Conservation (phyloP, 1,284 basidiomycete genomes). For the Sanghuangporus sanghuang region DNA sequence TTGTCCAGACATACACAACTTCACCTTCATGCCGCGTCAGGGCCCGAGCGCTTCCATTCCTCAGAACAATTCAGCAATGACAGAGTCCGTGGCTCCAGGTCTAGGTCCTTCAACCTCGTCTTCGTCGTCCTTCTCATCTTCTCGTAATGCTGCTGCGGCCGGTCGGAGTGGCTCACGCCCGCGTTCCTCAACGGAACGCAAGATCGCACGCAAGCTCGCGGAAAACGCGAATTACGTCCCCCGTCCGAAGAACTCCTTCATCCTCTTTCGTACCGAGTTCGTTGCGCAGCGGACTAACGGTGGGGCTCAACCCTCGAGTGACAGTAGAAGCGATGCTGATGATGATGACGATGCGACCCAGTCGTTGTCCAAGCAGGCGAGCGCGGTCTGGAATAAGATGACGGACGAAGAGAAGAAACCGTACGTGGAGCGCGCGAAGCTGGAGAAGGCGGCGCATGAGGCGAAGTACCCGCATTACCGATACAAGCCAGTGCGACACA, state of each 20-base stretch:
- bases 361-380: conserved; percentile 59
- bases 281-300: conserved; percentile 34
- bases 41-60: background rate
- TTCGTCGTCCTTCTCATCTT: too few species aligned
- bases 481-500: conserved; percentile 46
- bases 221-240: conserved; percentile 63
- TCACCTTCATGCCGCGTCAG: background rate
- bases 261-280: conserved; percentile 81
- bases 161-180: background rate
- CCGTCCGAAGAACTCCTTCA: conserved; percentile 84
- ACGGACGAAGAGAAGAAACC: conserved; percentile 37
- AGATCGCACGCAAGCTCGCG: conserved; percentile 26
- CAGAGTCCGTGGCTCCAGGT: background rate
- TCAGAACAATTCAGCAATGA: background rate
- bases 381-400: conserved; percentile 54
- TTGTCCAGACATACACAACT: background rate
- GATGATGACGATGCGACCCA: conserved; percentile 22
- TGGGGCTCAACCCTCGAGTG: conserved; percentile 18
- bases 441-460: conserved; percentile 50
- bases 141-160: conserved; percentile 7
- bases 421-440: conserved; percentile 46
- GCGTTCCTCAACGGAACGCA: conserved; percentile 15
- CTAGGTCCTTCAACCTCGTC: background rate
- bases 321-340: background rate
- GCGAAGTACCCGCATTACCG: conserved; percentile 52